Percentiles rank a stretch among this genome's conserved stretches.
phyloP scores from a whole-genome alignment of 768 basidiomycete species.

The Rubroboletus satanas region DNA sequence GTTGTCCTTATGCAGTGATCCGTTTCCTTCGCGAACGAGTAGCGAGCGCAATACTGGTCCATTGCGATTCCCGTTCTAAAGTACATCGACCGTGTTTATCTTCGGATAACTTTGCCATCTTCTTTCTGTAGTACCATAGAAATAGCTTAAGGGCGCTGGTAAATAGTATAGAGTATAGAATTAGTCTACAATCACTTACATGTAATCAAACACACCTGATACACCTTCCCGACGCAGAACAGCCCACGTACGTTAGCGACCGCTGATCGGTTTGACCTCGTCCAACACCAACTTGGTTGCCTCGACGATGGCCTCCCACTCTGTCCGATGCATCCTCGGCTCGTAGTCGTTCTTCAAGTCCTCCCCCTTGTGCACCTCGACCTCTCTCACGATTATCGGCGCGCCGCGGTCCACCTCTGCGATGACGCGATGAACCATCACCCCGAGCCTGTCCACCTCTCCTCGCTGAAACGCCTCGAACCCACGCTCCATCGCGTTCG shows the following conservation, averaged over 20 bases:
- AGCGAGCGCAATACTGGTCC: slow-evolving; percentile 11
- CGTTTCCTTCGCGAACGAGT: slow-evolving; percentile 12
- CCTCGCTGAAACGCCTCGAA: slow-evolving; percentile 85
- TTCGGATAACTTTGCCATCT: neutral
- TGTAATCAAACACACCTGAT: slow-evolving; percentile 10
- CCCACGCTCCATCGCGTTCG: slow-evolving; percentile 85
- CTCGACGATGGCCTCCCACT: slow-evolving; percentile 90
- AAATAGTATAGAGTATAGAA: slow-evolving; percentile 8
- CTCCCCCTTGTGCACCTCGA: slow-evolving; percentile 72
- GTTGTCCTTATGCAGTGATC: slow-evolving; percentile 13
- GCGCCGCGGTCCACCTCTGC: slow-evolving; percentile 91
- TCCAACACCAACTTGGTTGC: slow-evolving; percentile 71
- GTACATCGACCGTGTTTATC: slow-evolving; percentile 7
- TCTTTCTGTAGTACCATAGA: slow-evolving; percentile 3
- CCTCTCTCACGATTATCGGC: slow-evolving; percentile 76
- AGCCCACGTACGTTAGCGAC: neutral
- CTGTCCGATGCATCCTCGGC: slow-evolving; percentile 70
- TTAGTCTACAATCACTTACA: slow-evolving; percentile 15
- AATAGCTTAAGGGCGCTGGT: slow-evolving; percentile 18
- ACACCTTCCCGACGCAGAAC: neutral
- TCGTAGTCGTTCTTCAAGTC: slow-evolving; percentile 63
- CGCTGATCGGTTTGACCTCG: slow-evolving; percentile 35
- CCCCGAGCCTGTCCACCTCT: slow-evolving; percentile 73
- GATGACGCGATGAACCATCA: slow-evolving; percentile 93
- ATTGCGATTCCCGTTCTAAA: slow-evolving; percentile 29